Conservation (phyloP, 352 stramenopile species). For the Globisporangium cystogenes region DNA sequence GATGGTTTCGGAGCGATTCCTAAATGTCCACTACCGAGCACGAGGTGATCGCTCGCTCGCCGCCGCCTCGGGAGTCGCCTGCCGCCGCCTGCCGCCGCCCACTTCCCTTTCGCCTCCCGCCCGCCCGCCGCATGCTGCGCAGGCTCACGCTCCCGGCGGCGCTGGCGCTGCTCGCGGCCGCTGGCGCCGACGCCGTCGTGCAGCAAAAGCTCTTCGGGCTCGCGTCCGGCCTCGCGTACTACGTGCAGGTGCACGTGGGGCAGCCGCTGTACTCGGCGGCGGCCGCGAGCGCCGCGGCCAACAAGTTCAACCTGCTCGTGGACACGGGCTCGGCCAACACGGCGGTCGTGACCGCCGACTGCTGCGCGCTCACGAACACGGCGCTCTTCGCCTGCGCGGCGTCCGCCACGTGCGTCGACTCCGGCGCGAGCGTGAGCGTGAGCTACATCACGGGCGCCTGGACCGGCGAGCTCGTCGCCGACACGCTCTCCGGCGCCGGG, state of each 20-base stretch:
- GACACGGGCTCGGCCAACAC: constrained; percentile 82
- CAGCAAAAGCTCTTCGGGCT: constrained; percentile 74
- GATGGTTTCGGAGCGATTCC: no score
- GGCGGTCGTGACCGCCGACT: constrained; percentile 69
- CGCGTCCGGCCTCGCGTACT: constrained; percentile 59
- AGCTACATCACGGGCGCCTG: constrained; percentile 75
- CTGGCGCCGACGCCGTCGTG: constrained; percentile 20
- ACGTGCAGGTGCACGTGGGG: constrained; percentile 45
- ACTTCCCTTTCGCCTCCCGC: not conserved
- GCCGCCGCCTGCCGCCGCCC: not conserved
- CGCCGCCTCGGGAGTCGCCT: no score
- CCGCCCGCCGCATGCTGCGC: not conserved
- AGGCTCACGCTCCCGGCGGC: not conserved
- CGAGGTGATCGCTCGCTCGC: no score
- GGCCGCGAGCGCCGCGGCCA: constrained; percentile 21
- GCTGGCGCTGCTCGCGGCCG: constrained; percentile 1
- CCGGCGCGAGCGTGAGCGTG: constrained; percentile 42
- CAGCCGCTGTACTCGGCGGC: constrained; percentile 30
- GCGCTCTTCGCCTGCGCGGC: constrained; percentile 59
- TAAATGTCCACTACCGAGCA: no score
- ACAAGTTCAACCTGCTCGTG: constrained; percentile 64
- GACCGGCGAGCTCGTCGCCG: constrained; percentile 53
- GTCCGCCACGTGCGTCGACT: constrained; percentile 50
- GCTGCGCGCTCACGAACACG: constrained; percentile 58
- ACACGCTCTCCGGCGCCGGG: constrained; percentile 60